phyloP scores from a whole-genome alignment of 352 stramenopile genomes.

The Stramenopiles sp. region DNA sequence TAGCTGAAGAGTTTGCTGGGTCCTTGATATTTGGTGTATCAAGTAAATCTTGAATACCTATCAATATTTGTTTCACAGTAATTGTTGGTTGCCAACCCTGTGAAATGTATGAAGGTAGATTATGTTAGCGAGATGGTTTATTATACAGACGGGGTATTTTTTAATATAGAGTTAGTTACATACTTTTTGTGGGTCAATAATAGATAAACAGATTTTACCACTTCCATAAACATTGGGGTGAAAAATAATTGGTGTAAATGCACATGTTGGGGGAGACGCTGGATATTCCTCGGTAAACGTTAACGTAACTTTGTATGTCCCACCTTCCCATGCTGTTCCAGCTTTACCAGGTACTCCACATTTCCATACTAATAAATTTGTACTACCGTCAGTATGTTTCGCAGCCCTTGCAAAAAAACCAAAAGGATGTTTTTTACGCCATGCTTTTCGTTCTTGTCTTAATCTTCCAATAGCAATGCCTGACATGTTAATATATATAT shows the following conservation, averaged over 20 bases:
- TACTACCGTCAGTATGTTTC: not conserved
- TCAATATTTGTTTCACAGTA: constrained; percentile 97
- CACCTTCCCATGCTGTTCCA: constrained; percentile 95
- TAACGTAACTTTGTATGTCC: constrained; percentile 90
- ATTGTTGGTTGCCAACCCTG: constrained; percentile 99
- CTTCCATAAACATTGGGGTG: constrained; percentile 93
- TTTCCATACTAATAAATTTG: constrained; percentile 34
- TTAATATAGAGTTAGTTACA: too few species aligned
- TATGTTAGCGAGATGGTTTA: too few species aligned
- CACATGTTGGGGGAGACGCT: constrained; percentile 89
- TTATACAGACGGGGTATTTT: too few species aligned
- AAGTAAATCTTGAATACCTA: constrained; percentile 93
- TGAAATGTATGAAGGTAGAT: too few species aligned
- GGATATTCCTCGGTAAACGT: constrained; percentile 99
- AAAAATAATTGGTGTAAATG: constrained; percentile 98
- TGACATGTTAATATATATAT: too few species aligned
- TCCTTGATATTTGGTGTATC: constrained; percentile 97
- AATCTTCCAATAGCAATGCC: not conserved
- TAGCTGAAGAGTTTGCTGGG: constrained; percentile 93
- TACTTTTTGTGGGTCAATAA: constrained; percentile 84
- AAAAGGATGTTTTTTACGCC: not conserved
- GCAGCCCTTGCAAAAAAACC: not conserved
- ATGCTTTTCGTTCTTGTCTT: not conserved
- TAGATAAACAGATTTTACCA: constrained; percentile 86
- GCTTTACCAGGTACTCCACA: constrained; percentile 77